Evolutionary conservation across 2,329 filamentous ascomycete genomes (phyloP).

Genomic region (Nemania abortiva): DNA sequence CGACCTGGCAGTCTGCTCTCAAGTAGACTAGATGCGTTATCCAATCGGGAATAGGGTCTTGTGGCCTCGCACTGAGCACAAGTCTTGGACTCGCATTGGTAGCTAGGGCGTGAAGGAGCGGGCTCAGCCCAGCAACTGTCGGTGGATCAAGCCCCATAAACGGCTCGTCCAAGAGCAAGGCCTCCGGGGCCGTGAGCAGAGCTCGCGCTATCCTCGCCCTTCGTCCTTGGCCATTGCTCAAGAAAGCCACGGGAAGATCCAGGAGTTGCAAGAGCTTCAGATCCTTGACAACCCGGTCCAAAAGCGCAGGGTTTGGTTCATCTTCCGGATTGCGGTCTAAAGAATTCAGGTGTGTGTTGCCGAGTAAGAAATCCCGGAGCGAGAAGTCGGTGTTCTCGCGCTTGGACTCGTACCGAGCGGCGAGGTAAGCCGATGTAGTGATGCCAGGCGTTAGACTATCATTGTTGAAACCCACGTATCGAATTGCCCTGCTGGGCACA

Average conservation of each 20-base stretch:
- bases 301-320: constrained; percentile 60
- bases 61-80: constrained; percentile 81
- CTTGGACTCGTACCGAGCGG: constrained; percentile 89
- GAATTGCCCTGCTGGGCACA: constrained; percentile 76
- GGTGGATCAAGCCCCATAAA: constrained; percentile 96
- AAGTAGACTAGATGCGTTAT: constrained; percentile 85
- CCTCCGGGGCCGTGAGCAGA: constrained; percentile 80
- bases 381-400: constrained; percentile 90
- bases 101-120: constrained; percentile 76
- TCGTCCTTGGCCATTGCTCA: constrained; percentile 94
- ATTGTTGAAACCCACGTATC: constrained; percentile 90
- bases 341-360: constrained; percentile 86
- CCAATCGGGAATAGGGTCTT: constrained; percentile 91
- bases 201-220: constrained; percentile 90
- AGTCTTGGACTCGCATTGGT: constrained; percentile 75
- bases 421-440: constrained; percentile 82
- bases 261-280: constrained; percentile 77
- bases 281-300: constrained; percentile 75
- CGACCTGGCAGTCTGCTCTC: constrained; percentile 73
- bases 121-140: constrained; percentile 78
- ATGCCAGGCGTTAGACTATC: constrained; percentile 71
- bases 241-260: constrained; percentile 84
- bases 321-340: constrained; percentile 63
- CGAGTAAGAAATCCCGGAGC: constrained; percentile 81
- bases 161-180: constrained; percentile 89